Conservation (phyloP, 768 basidiomycete genomes). For the Gymnopilus junonius region DNA sequence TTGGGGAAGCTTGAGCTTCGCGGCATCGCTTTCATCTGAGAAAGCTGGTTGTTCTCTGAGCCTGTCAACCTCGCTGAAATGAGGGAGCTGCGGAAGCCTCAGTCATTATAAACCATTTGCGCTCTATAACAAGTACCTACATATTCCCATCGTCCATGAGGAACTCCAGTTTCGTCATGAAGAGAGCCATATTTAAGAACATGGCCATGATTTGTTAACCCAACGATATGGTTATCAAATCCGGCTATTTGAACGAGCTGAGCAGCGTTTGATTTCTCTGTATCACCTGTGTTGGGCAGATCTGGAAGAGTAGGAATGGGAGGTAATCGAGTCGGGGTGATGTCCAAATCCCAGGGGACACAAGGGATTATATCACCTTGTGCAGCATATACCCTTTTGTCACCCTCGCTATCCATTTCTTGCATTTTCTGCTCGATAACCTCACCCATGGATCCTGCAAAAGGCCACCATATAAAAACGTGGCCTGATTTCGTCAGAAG, state of each 20-base stretch:
- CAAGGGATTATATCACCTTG: constrained; percentile 59
- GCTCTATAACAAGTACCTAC: constrained; percentile 43
- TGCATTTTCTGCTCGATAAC: constrained; percentile 41
- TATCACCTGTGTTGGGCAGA: constrained; percentile 36
- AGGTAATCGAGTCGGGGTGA: constrained; percentile 63
- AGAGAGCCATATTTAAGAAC: constrained; percentile 67
- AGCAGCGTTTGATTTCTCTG: constrained; percentile 26
- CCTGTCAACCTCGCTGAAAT: constrained; percentile 67
- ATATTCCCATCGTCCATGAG: constrained; percentile 67
- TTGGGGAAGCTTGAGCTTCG: constrained; percentile 40
- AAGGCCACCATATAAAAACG: constrained; percentile 79
- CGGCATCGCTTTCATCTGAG: constrained; percentile 31
- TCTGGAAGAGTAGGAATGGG: constrained; percentile 63
- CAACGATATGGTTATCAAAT: constrained; percentile 73
- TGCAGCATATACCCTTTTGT: constrained; percentile 38
- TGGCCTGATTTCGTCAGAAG: constrained; percentile 74
- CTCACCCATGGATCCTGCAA: constrained; percentile 44
- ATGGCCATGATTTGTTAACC: constrained; percentile 79
- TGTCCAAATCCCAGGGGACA: constrained; percentile 56
- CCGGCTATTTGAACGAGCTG: constrained; percentile 82
- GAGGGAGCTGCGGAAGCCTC: constrained; percentile 58
- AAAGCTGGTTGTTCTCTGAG: constrained; percentile 53
- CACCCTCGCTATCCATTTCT: constrained; percentile 48
- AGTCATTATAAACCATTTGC: constrained; percentile 7
- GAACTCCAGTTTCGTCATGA: constrained; percentile 40